phyloP scores from a whole-genome alignment of 306 rosid species.

The Geum urbanum region DNA sequence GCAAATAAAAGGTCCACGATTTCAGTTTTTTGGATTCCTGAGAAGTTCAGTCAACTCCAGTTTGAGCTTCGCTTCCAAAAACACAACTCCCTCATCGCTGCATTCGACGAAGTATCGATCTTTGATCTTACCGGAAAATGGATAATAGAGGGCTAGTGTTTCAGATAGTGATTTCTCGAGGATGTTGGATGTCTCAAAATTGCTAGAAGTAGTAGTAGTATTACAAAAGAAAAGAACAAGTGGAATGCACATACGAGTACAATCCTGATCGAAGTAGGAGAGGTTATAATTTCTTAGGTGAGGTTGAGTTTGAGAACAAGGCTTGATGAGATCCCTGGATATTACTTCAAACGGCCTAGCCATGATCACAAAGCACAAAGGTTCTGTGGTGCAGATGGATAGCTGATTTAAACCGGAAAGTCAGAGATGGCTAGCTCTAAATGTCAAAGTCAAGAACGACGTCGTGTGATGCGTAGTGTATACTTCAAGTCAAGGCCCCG shows the following conservation, averaged over 20 bases:
- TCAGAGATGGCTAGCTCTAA: background rate
- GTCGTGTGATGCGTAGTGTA: too few species aligned
- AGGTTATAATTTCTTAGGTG: slow-evolving; percentile 26
- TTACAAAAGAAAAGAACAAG: slow-evolving; percentile 34
- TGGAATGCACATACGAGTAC: slow-evolving; percentile 25
- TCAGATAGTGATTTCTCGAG: slow-evolving; percentile 44
- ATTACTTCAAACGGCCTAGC: slow-evolving; percentile 22
- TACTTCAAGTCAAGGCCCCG: too few species aligned
- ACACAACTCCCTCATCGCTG: slow-evolving; percentile 51
- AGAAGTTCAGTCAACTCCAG: slow-evolving; percentile 27
- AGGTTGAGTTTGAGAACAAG: slow-evolving; percentile 42
- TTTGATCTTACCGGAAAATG: slow-evolving; percentile 38
- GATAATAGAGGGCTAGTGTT: slow-evolving; percentile 44
- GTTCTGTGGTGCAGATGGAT: background rate
- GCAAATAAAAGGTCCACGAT: slow-evolving; percentile 27
- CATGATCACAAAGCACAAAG: background rate
- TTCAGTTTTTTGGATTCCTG: slow-evolving; percentile 6
- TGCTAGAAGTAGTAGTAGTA: background rate
- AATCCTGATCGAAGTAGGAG: slow-evolving; percentile 33
- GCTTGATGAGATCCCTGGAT: slow-evolving; percentile 47
- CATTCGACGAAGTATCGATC: slow-evolving; percentile 35
- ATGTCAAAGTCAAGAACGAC: background rate
- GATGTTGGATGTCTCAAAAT: background rate
- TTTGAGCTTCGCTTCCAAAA: slow-evolving; percentile 24
- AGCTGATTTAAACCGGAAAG: background rate